Evolutionary conservation across 2,329 filamentous ascomycete genomes (phyloP).

Genomic region (Purpureocillium lavendulum): DNA sequence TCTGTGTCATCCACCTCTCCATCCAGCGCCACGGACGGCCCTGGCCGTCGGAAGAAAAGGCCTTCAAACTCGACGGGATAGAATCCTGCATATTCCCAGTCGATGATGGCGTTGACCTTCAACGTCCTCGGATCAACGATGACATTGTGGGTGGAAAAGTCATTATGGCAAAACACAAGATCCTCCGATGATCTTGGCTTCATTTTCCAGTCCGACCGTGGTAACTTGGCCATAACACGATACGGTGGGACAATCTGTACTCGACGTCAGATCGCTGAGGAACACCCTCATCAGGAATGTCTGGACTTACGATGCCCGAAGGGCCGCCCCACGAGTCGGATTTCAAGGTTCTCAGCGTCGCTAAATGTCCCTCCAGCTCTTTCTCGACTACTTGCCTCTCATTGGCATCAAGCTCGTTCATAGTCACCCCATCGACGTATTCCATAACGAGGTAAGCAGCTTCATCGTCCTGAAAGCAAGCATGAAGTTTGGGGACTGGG

Average conservation of each 20-base stretch:
- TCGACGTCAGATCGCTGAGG: no score
- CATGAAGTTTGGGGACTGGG: slow-evolving; percentile 10
- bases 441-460: slow-evolving; percentile 5
- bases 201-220: slow-evolving; percentile 8
- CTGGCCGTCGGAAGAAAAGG: slow-evolving; percentile 13
- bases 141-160: slow-evolving; percentile 6
- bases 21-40: slow-evolving; percentile 15
- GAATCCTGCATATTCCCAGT: slow-evolving; percentile 29
- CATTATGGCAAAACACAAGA: slow-evolving; percentile 11
- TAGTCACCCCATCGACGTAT: slow-evolving; percentile 4
- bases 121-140: slow-evolving; percentile 13
- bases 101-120: slow-evolving; percentile 23
- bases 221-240: slow-evolving; percentile 5
- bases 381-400: slow-evolving; percentile 5
- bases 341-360: slow-evolving; percentile 6
- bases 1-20: slow-evolving; percentile 15
- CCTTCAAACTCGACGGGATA: slow-evolving; percentile 19
- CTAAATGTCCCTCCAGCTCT: slow-evolving; percentile 8
- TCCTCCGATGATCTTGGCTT: slow-evolving; percentile 6
- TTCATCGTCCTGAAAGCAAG: slow-evolving; percentile 7
- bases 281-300: not conserved
- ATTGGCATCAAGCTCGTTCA: slow-evolving; percentile 1
- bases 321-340: slow-evolving; percentile 11
- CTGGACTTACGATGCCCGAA: slow-evolving; percentile 6
- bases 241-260: slow-evolving; percentile 9